Percentiles rank a stretch among this genome's conserved stretches.
Conservation (phyloP, 2,329 filamentous ascomycete genomes). For the Ophiognomonia clavigignenti-juglandacearum region DNA sequence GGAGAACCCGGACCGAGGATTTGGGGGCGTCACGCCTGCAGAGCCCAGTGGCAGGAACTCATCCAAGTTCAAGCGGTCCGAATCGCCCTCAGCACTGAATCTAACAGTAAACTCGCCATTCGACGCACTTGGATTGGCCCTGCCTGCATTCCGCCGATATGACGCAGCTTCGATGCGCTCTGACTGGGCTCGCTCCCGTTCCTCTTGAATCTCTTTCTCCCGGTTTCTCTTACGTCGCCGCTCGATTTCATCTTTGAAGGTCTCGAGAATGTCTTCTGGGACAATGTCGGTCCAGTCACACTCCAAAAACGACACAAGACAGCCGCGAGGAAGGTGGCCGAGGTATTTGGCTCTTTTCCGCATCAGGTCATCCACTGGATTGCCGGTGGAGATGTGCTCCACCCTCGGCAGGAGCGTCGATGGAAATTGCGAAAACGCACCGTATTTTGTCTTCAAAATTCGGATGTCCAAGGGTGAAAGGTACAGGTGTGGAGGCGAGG, state of each 20-base stretch:
- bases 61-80: constrained; percentile 40
- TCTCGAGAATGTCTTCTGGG: constrained; percentile 65
- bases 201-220: constrained; percentile 81
- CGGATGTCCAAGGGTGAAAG: constrained; percentile 87
- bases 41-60: constrained; percentile 63
- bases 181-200: constrained; percentile 76
- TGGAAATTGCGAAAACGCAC: constrained; percentile 75
- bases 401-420: constrained; percentile 81
- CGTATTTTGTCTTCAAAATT: constrained; percentile 85
- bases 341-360: constrained; percentile 84
- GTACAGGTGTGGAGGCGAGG: constrained; percentile 81
- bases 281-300: constrained; percentile 95
- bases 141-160: constrained; percentile 47
- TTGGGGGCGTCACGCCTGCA: constrained; percentile 48
- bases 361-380: constrained; percentile 79
- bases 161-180: constrained; percentile 74
- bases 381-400: constrained; percentile 83
- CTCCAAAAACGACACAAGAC: constrained; percentile 84
- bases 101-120: constrained; percentile 28
- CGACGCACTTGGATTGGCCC: constrained; percentile 32
- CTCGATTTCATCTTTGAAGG: constrained; percentile 73
- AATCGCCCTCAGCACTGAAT: constrained; percentile 26
- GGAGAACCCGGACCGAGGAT: constrained; percentile 57
- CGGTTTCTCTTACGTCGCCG: constrained; percentile 69
- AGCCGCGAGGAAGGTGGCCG: constrained; percentile 81